These are phyloP conservation scores for Rhododendron kiyosumense DNA, from an alignment of 148 eudicot genomes.

Conservation along the genomic window DNA sequence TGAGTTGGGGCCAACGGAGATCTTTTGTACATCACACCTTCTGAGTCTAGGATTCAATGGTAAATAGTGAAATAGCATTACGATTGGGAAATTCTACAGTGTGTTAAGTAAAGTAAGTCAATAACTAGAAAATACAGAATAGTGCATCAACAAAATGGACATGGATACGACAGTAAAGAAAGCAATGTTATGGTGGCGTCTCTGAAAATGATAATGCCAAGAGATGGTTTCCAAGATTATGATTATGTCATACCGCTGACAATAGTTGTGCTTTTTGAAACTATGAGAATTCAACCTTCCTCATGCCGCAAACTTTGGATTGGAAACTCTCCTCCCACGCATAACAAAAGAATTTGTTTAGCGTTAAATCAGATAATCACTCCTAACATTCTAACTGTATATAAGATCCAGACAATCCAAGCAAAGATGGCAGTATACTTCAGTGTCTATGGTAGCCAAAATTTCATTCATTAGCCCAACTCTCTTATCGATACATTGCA, in stretches of 20 bases:
- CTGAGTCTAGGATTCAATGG: background rate
- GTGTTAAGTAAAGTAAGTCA: background rate
- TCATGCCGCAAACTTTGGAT: constrained; percentile 38
- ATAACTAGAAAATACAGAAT: background rate
- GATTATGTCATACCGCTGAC: constrained; percentile 35
- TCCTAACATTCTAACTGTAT: background rate
- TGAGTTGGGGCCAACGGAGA: background rate
- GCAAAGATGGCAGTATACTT: constrained; percentile 28
- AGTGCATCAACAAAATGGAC: background rate
- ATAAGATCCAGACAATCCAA: background rate
- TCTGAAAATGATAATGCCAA: background rate
- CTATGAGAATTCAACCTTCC: constrained; percentile 49
- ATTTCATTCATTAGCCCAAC: constrained; percentile 59
- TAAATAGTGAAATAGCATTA: background rate
- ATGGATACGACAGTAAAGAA: background rate
- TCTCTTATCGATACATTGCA: constrained; percentile 48
- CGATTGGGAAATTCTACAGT: background rate
- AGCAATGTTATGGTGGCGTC: background rate
- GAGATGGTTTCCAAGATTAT: background rate
- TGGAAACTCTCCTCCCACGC: constrained; percentile 62
- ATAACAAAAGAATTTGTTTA: constrained; percentile 37
- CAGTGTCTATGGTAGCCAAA: constrained; percentile 56
- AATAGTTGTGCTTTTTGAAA: constrained; percentile 40
- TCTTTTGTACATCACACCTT: background rate
- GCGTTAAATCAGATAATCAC: constrained; percentile 8